Evolutionary conservation across 2,329 filamentous ascomycete species (phyloP), one percentile per base, ranked within the genome.

Genomic region (Sarocladium kiliense): DNA sequence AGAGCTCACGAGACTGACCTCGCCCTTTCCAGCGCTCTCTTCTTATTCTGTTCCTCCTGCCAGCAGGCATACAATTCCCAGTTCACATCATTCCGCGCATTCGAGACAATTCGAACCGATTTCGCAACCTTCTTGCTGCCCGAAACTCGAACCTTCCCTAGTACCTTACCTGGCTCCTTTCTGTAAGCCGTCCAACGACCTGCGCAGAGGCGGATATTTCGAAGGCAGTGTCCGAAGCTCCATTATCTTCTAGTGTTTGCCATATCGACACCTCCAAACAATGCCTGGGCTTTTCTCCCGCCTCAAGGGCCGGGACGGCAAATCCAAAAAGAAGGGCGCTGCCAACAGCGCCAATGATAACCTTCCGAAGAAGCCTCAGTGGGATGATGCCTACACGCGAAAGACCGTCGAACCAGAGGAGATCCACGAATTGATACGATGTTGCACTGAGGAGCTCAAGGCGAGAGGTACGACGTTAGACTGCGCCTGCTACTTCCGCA

Each of bases 381-480:
- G 91, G 88, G 88, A 90, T 58, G 89, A 97, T 69, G 88, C 91
- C 60, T 99, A 91, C 84, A 80, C 85, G 59, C 87, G 93, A 66
- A 89, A 81, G 55, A 83, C 86, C 47, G 86, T 99, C 61, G 87
- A 90, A 54, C 88, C 92, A 4, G 91, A 96, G 62, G 94, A 99
- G 74, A 86, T 99, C 49, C 87, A 92, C 65, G 91, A 96, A 67
- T 76, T 99, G 59, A 78, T 97, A 53, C 82, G 86, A 67, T 84
- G 86, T 61, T 97, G 91, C 74, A 95, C 92, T 11, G 80, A 86
- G 55, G 94, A 99, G 75, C 82, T 99, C 71, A 99, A 97, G 76
- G 87, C 88, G 58, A 84, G 92, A 89, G 93, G 93, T 96, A 84
- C 64, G 83, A 51, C 30, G 30, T 51, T 32, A 12, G 5, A 51